phyloP scores from a whole-genome alignment of 305 asterid genomes.

The Coffea humblotiana region DNA sequence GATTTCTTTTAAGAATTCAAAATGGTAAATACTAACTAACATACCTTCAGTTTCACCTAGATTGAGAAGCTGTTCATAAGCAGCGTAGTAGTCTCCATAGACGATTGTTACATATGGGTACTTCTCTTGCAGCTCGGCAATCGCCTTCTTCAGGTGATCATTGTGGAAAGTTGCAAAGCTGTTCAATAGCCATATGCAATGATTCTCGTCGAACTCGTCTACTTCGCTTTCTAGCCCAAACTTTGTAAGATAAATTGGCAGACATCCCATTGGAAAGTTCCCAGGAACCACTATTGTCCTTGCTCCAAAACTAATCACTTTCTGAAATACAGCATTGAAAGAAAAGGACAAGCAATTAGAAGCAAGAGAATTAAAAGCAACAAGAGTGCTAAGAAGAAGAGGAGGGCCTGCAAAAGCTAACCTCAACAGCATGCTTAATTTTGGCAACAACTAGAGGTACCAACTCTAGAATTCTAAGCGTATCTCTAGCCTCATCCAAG shows the following conservation, averaged over 20 bases:
- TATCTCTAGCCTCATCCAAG: not conserved
- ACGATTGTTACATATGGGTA: conserved; percentile 21
- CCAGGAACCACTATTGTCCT: conserved; percentile 32
- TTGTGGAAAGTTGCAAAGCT: not conserved
- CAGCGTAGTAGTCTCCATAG: conserved; percentile 36
- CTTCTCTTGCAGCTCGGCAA: conserved; percentile 16
- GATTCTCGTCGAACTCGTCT: not conserved
- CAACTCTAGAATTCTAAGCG: not conserved
- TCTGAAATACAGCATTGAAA: conserved; percentile 10
- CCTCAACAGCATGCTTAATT: conserved; percentile 15
- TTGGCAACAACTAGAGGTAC: conserved; percentile 12
- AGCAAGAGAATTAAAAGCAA: not conserved
- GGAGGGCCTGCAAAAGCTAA: not conserved
- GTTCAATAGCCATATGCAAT: not conserved
- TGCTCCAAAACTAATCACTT: conserved; percentile 25
- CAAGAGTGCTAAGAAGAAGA: not conserved
- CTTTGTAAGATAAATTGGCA: conserved; percentile 26
- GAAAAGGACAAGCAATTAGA: not conserved
- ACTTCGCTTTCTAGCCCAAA: no score
- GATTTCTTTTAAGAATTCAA: no score
- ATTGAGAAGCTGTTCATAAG: conserved; percentile 16
- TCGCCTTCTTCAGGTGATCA: conserved; percentile 11
- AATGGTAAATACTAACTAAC: not conserved
- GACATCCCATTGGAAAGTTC: conserved; percentile 34
- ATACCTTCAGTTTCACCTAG: not conserved